Evolutionary conservation across 345 rosid species (phyloP).

Genomic region (Noccaea bulbosa): DNA sequence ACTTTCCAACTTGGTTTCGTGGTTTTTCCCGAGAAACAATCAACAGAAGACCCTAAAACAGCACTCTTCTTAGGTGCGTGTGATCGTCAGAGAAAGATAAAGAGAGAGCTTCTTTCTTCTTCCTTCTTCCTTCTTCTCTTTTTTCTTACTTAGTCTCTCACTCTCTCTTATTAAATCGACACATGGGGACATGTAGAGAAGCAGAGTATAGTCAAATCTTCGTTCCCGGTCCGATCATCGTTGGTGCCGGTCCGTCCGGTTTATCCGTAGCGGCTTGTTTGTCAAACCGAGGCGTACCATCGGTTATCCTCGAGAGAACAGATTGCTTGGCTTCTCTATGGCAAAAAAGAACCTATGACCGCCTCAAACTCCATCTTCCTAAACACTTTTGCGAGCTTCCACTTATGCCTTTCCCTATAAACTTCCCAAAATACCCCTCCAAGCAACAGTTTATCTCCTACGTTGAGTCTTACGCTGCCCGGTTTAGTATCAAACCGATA

Average conservation of each 20-base stretch:
- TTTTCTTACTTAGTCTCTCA: slow-evolving; percentile 2
- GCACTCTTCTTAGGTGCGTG: slow-evolving; percentile 34
- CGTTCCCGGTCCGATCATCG: slow-evolving; percentile 70
- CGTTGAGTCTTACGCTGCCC: slow-evolving; percentile 69
- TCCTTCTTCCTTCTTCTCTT: neutral
- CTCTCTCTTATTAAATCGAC: neutral
- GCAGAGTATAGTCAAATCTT: slow-evolving; percentile 30
- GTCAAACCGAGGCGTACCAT: slow-evolving; percentile 59
- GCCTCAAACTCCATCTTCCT: slow-evolving; percentile 90
- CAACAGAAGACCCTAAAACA: slow-evolving; percentile 38
- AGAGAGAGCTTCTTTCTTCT: slow-evolving; percentile 14
- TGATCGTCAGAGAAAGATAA: slow-evolving; percentile 27
- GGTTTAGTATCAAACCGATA: slow-evolving; percentile 63
- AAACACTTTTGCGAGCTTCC: slow-evolving; percentile 86
- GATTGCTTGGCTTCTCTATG: slow-evolving; percentile 87
- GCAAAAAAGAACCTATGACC: slow-evolving; percentile 77
- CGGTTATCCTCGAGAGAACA: slow-evolving; percentile 70
- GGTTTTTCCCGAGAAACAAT: slow-evolving; percentile 42
- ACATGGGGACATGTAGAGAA: slow-evolving; percentile 54
- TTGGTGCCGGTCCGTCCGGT: slow-evolving; percentile 99
- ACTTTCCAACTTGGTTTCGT: slow-evolving; percentile 40
- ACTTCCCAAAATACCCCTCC: slow-evolving; percentile 81
- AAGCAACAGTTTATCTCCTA: slow-evolving; percentile 72
- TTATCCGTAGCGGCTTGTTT: slow-evolving; percentile 81
- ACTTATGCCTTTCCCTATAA: slow-evolving; percentile 59